These are phyloP conservation scores for Tuber indicum DNA, from an alignment of 495 filamentous ascomycete species.

Conservation along the genomic window DNA sequence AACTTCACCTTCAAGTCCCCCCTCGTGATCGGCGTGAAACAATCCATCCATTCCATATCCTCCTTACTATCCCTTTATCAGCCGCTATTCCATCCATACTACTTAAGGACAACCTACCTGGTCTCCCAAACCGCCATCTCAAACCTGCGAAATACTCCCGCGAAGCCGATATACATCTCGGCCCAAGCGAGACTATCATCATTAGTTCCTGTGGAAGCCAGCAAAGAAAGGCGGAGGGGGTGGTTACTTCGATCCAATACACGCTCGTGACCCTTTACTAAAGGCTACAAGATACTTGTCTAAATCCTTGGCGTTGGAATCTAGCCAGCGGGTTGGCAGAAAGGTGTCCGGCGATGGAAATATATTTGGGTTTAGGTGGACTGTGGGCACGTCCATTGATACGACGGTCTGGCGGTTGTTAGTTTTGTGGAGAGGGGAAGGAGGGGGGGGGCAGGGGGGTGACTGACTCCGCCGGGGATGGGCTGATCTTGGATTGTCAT, in stretches of 20 bases:
- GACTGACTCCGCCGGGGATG: constrained; percentile 32
- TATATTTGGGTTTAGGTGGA: constrained; percentile 46
- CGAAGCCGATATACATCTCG: constrained; percentile 23
- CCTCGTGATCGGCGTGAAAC: constrained; percentile 4
- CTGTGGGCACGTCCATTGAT: constrained; percentile 44
- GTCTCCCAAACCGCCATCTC: constrained; percentile 11
- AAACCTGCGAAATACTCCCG: constrained; percentile 18
- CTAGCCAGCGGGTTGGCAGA: constrained; percentile 47
- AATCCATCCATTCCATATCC: constrained; percentile 22
- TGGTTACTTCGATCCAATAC: constrained; percentile 29
- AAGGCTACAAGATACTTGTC: constrained; percentile 41
- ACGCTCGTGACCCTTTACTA: constrained; percentile 17
- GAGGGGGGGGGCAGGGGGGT: no score
- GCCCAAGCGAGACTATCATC: constrained; percentile 18
- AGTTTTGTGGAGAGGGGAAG: background rate
- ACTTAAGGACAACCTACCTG: background rate
- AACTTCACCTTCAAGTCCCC: background rate
- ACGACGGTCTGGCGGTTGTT: constrained; percentile 30
- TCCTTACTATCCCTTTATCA: constrained; percentile 10
- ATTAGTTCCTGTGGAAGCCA: background rate
- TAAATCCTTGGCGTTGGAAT: constrained; percentile 37
- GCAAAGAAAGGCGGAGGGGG: no score
- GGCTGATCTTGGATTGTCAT: constrained; percentile 25
- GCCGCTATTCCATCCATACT: background rate
- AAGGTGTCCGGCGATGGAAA: constrained; percentile 47